Evolutionary conservation across 1,284 basidiomycete species (phyloP), one percentile per base, ranked within the genome.

Genomic region (Omphalotus olearius): DNA sequence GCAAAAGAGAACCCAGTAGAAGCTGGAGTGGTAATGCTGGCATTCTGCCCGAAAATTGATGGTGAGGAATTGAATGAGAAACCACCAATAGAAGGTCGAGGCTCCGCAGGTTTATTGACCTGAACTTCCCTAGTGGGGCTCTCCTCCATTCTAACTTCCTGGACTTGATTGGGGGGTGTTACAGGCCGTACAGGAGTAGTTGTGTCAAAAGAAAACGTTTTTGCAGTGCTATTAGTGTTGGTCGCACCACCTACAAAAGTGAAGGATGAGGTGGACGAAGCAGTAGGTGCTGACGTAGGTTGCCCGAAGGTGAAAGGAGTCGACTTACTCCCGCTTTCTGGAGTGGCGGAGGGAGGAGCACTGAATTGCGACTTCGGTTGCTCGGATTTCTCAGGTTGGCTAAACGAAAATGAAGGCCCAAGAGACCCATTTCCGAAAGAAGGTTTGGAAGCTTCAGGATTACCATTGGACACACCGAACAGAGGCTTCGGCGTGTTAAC

Each of bases 71-170:
- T 56, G 43, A 82, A 82, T 0, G 75, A 65, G 53, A 82, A 82
- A 20, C 62, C 63, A 43, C 62, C 67, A n/a, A 73, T 62, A 1
- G 67, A 68, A 16, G 70, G 71, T 51, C 68, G 69, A 26, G 67
- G 57, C 54, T 61, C 61, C 20, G 66, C 57, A 58, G 67, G 62
- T 60, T 68, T 57, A 60, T 55, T 51, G 64, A 54, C 62, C 52
- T 68, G 69, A 48, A 73, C 60, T 18, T 81, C 82, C 52, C 84
- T 72, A 3, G 73, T 78, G 1, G 83, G 83, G 56, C 83, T 86
- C 64, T 86, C 83, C 43, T 86, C 83, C 83, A 86, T 86, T 44
- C 67, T 76, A 59, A 83, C 76, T 56, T 82, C 83, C 50, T 78
- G 72, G 43, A 77, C 78, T 43, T 66, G 68, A 47, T 64, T 80